Base-by-base conservation (phyloP, 495 filamentous ascomycete genomes). In the Penicillium canescens region DNA sequence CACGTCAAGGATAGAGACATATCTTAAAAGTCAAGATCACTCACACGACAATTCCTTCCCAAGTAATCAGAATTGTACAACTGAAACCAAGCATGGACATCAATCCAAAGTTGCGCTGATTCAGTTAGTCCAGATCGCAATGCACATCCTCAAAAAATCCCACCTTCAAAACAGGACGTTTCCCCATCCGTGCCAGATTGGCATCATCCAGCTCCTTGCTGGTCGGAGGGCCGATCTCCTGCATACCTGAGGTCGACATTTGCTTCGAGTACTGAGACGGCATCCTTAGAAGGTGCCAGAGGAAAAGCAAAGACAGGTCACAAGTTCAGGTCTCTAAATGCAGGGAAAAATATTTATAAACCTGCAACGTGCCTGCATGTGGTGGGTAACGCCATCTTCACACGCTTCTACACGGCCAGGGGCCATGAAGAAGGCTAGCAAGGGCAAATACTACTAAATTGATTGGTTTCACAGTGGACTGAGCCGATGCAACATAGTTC, bases 81-180 rank as follows among this genome's bases (percentile, higher is more conserved):
- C 70, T 73, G 42, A 83, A 82, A 0, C 75, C 78, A 23, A 81
- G 50, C 46, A 80, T 80, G 5, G 76, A 74, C 40, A 81, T 59
- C 46, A 78, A 66, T 0, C 72, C 70, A 46, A 80, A 81, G 43
- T 72, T 79, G n/a, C 80, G 74, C 75, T 62, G 9, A 61, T 33
- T 2, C 11, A 12, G 26, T 50, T 28, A 50, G n/a, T 31, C 37
- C 26, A 5, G 26, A 33, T 20, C n/a, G 1, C 60, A 69, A 49
- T 63, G 47, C 28, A 42, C 52, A 60, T 65, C 13, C 24, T 47
- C 23, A 11, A 18, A 7, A 7, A 1, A 3, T 33, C n/a, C 11
- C 38, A 62, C 73, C 67, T 73, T 77, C 37, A 82, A 61, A 13
- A 81, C 74, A 0, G 73, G 69, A 40, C 78, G 78, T 56, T 82